phyloP scores from a whole-genome alignment of 805 yeast genomes.

The Wickerhamiella alocasiicola region DNA sequence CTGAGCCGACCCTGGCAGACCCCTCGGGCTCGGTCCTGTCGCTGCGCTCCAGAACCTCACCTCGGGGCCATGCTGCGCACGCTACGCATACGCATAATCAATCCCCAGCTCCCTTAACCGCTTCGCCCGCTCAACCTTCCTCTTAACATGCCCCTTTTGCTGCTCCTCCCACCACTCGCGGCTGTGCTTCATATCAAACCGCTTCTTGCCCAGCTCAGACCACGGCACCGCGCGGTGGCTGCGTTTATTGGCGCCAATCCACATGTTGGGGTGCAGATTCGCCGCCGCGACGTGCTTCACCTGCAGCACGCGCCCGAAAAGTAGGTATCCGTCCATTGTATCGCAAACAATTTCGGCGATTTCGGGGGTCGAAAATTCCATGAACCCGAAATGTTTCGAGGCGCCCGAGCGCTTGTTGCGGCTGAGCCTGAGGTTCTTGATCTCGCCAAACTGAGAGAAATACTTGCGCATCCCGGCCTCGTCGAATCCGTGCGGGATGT shows the following conservation, averaged over 20 bases:
- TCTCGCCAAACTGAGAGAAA: conserved; percentile 82
- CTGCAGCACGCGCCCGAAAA: conserved; percentile 77
- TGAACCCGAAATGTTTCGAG: conserved; percentile 81
- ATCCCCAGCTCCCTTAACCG: conserved; percentile 48
- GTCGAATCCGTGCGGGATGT: conserved; percentile 86
- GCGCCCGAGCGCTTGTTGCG: conserved; percentile 84
- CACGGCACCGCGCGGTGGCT: conserved; percentile 51
- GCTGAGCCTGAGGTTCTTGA: conserved; percentile 64
- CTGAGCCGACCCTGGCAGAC: too few relatives aligned
- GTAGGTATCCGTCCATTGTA: conserved; percentile 86
- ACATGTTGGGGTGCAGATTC: conserved; percentile 37
- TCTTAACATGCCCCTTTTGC: conserved; percentile 34
- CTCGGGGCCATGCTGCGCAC: too few relatives aligned
- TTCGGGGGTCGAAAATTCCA: conserved; percentile 62
- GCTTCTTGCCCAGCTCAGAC: conserved; percentile 39
- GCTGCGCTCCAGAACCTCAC: too few relatives aligned
- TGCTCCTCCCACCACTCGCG: conserved; percentile 44
- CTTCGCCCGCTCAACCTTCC: conserved; percentile 35
- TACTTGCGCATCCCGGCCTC: conserved; percentile 61
- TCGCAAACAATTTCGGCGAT: conserved; percentile 87
- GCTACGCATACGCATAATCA: conserved; percentile 33
- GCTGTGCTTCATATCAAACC: conserved; percentile 47
- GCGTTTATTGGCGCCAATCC: conserved; percentile 42
- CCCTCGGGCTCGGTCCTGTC: too few relatives aligned
- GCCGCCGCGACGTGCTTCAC: conserved; percentile 41